Conservation (phyloP, 352 stramenopile genomes). For the Phytophthora podocarpi region DNA sequence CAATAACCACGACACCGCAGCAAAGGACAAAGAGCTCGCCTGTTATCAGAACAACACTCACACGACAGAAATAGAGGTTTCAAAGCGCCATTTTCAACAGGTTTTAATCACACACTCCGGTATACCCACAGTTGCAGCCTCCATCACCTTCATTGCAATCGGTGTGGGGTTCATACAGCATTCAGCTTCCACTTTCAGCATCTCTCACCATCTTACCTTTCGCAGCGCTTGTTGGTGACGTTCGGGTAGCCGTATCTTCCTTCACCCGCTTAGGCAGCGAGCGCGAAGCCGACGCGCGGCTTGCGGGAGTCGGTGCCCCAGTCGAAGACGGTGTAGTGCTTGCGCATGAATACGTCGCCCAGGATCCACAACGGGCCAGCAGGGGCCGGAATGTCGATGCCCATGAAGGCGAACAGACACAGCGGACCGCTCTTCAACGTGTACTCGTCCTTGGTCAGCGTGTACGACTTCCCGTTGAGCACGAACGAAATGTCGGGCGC, state of each 20-base stretch:
- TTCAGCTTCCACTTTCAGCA: slow-evolving; percentile 1
- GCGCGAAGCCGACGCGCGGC: slow-evolving; percentile 87
- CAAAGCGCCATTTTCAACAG: slow-evolving; percentile 28
- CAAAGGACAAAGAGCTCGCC: neutral
- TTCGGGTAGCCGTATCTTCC: neutral
- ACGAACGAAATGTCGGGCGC: slow-evolving; percentile 93
- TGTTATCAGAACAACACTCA: neutral
- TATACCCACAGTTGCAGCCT: slow-evolving; percentile 1
- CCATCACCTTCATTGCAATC: neutral
- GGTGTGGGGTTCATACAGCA: slow-evolving; percentile 3
- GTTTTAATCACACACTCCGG: slow-evolving; percentile 16
- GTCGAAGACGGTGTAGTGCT: slow-evolving; percentile 96
- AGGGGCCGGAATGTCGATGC: slow-evolving; percentile 92
- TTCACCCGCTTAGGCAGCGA: slow-evolving; percentile 50
- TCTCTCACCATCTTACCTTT: no score
- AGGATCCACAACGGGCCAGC: slow-evolving; percentile 86
- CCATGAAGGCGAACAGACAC: slow-evolving; percentile 97
- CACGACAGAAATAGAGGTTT: slow-evolving; percentile 27
- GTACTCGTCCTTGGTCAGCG: slow-evolving; percentile 93
- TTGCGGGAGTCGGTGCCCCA: slow-evolving; percentile 77
- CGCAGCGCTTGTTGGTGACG: neutral
- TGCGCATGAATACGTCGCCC: slow-evolving; percentile 96
- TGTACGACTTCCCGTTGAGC: slow-evolving; percentile 92
- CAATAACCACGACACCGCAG: slow-evolving; percentile 2
- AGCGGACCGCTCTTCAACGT: slow-evolving; percentile 90